Evolutionary conservation across 176 grass and related monocot genomes (phyloP), one percentile per base, ranked within the genome.

Genomic region (Raddia guianensis): DNA sequence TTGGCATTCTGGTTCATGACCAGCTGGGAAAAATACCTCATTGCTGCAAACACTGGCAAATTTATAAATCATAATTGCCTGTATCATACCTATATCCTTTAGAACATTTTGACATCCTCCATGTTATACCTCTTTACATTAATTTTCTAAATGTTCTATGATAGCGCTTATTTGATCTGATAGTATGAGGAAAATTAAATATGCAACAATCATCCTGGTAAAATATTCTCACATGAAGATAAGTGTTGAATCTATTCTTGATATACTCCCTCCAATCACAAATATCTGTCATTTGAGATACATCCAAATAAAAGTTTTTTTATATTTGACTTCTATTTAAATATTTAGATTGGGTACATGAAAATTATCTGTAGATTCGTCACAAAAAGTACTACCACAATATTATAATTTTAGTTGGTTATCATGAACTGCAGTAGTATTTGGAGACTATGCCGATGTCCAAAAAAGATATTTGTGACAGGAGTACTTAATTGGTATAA

Each of bases 141-240:
- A 61, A 76, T 47, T 27, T 74, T 60, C n/a, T 9, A 42, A 6
- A 19, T 76, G 55, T 61, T 76, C 73, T 61, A 58, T 15, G 40
- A 49, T 56, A 37, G 7, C 48, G 43, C 37, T 49, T 33, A 33
- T 81, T 63, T 19, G 52, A 50, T 74, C 21, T 35, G 60, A 12
- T 67, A 74, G 49, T 80, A 32, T 18, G 27, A 75, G 15, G 52
- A 75, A 50, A 56, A 68, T 8, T 81, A 56, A 69, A 80, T 81
- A 86, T 68, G 52, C 47, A 50, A 48, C 14, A 12, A 11, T 12
- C 60, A 67, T 58, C 68, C 2, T 10, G 5, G 5, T 43, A 61
- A 86, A 80, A 55, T 20, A 50, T 66, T 52, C 33, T 37, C 16
- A 52, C 5, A 10, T 0, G 54, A 64, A 54, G 8, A 44, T 33